A percentile compares a stretch with the other conserved stretches of the same genome.
phyloP scores from a whole-genome alignment of 177 flowering plant species.

The Tripterygium wilfordii region DNA sequence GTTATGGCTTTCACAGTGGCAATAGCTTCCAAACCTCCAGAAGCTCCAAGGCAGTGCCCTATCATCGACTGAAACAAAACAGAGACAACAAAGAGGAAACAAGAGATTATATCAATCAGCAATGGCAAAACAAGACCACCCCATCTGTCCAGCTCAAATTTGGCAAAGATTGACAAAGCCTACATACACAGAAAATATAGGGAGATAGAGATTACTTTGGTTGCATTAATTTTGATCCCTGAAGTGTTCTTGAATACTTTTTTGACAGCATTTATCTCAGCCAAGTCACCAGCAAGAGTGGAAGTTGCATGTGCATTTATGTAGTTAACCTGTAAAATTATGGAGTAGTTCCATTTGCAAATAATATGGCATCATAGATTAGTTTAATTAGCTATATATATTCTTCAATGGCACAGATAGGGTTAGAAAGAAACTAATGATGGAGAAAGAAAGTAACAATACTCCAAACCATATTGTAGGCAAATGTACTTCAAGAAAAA shows the following conservation, averaged over 20 bases:
- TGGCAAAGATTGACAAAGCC: neutral
- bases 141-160: neutral
- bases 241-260: constrained; percentile 78
- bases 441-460: too few species aligned
- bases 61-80: constrained; percentile 55
- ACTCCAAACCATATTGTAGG: too few species aligned
- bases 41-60: constrained; percentile 93
- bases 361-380: too few species aligned
- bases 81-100: neutral
- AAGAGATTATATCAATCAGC: neutral
- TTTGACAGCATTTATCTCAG: constrained; percentile 84
- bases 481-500: too few species aligned
- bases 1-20: constrained; percentile 81
- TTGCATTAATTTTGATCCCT: constrained; percentile 78
- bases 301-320: constrained; percentile 94
- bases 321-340: constrained; percentile 64
- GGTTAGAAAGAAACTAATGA: too few species aligned
- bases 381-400: too few species aligned
- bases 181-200: neutral
- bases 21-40: constrained; percentile 95
- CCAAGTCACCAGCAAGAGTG: constrained; percentile 76
- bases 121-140: constrained; percentile 2
- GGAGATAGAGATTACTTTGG: constrained; percentile 50
- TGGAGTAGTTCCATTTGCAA: neutral
- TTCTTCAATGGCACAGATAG: too few species aligned